Evolutionary conservation across 176 grass and related monocot genomes (phyloP), one percentile per base, ranked within the genome.

Genomic region (Ensete glaucum): DNA sequence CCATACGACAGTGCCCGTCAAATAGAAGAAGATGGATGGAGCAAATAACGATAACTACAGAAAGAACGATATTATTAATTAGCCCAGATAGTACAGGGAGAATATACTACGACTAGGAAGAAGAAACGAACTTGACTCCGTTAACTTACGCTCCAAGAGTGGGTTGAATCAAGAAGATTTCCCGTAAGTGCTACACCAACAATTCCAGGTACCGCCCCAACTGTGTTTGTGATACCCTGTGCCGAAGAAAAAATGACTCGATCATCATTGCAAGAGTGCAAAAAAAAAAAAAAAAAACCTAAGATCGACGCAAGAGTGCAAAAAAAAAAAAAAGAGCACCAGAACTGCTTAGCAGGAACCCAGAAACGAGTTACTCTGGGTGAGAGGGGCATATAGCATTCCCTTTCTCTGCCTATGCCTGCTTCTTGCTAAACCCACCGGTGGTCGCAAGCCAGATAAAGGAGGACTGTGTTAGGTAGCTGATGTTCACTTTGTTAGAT

Each of bases 11-110:
- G 91, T 95, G 64, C 91, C 96, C 8, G 88, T 95, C 69, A 99
- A 77, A 81, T 99, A 99, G 77, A 99, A 99, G 83, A 99, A 95
- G 76, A 99, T 95, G 0, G 96, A 95, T n/a, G 91, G 96, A 8
- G 49, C 83, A 60, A 99, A 99, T 53, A 99, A 87, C 23, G 96
- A 99, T 78, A 99, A 63, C 91, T 99, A 87, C 82, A 82, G 12
- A 82, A 1, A 67, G 49, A 24, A 29, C 19, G 64, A 1, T 25
- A 26, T 27, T 21, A 53, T 62, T 54, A 59, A 70, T 69, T 55
- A 15, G 76, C 21, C 56, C 21, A 43, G 20, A 52, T 27, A 64
- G 51, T 58, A 14, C 64, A 68, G 0, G 72, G 52, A 23, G 25
- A 75, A 49, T 65, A 58, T 24, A 34, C 3, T 54, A 8, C 58